A percentile compares a stretch with the other conserved stretches of the same genome.
Evolutionary conservation across 208 protist genomes (phyloP).

Genomic region (Trypanosoma mega): DNA sequence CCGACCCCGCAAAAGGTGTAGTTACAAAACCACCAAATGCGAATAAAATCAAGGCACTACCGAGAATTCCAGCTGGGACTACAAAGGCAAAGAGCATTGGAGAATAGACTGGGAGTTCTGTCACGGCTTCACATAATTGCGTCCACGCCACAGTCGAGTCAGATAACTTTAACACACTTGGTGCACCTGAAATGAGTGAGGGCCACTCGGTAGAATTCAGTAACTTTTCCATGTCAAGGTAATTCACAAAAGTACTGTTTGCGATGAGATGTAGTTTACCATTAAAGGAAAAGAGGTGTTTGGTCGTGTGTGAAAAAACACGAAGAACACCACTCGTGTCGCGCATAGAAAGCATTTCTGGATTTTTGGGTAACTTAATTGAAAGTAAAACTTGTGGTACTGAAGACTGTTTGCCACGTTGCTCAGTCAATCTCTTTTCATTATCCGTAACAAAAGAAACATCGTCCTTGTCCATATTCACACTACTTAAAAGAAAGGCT

Average conservation of each 20-base stretch:
- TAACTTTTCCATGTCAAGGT: conserved; percentile 14
- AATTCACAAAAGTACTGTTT: conserved; percentile 21
- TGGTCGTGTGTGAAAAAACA: not conserved
- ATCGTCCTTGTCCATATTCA: too few species aligned
- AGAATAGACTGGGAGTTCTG: not conserved
- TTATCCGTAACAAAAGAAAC: too few species aligned
- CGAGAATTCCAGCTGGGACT: conserved; percentile 16
- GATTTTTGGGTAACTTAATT: conserved; percentile 6
- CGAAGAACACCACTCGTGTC: not conserved
- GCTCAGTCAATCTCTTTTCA: not conserved
- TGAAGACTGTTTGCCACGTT: too few species aligned
- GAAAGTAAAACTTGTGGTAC: not conserved
- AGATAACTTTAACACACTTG: too few species aligned
- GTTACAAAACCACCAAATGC: conserved; percentile 23
- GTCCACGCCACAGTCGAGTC: too few species aligned
- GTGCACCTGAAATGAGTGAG: too few species aligned
- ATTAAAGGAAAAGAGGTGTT: conserved; percentile 23
- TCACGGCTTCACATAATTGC: not conserved
- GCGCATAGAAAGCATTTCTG: conserved; percentile 3
- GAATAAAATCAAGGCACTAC: conserved; percentile 11
- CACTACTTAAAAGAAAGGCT: not conserved
- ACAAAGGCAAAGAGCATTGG: conserved; percentile 17
- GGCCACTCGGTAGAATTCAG: too few species aligned
- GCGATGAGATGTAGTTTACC: conserved; percentile 21
- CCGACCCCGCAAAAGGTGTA: not conserved